A percentile compares a stretch with the other conserved stretches of the same genome.
Conservation (phyloP, 768 basidiomycete genomes). For the Hygrophorus russula region DNA sequence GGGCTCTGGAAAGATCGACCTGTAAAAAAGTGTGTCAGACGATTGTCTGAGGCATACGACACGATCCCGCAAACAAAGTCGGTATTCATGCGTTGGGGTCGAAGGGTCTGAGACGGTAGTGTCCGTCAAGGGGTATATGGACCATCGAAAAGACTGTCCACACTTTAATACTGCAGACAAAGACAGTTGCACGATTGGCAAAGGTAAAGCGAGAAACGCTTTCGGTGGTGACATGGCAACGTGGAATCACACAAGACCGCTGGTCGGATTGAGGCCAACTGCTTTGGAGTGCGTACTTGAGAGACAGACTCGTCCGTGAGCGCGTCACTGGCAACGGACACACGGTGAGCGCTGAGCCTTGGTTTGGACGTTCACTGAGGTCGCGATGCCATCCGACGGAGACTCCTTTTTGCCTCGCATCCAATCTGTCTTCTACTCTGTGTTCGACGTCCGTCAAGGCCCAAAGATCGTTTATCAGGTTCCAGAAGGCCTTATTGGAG, state of each 20-base stretch:
- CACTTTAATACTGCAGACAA: slow-evolving; percentile 69
- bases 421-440: slow-evolving; percentile 87
- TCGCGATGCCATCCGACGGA: slow-evolving; percentile 30
- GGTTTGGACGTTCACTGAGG: no score
- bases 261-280: no score
- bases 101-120: slow-evolving; percentile 9
- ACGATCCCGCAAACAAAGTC: slow-evolving; percentile 70
- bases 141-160: slow-evolving; percentile 85
- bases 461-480: slow-evolving; percentile 91
- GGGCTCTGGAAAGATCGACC: slow-evolving; percentile 49
- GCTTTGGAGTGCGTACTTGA: no score
- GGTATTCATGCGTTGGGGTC: slow-evolving; percentile 50
- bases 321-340: no score
- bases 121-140: slow-evolving; percentile 31
- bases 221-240: background rate
- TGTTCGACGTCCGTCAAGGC: slow-evolving; percentile 79
- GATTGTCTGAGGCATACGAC: slow-evolving; percentile 78
- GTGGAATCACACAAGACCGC: no score
- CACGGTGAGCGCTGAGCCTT: no score
- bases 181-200: slow-evolving; percentile 62
- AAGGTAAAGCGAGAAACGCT: slow-evolving; percentile 33
- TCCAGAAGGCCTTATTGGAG: slow-evolving; percentile 79
- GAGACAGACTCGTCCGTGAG: no score
- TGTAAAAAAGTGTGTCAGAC: slow-evolving; percentile 55
- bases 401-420: slow-evolving; percentile 74